phyloP scores from a whole-genome alignment of 202 grass and related monocot genomes.

The Thinopyrum obtusiflorum region DNA sequence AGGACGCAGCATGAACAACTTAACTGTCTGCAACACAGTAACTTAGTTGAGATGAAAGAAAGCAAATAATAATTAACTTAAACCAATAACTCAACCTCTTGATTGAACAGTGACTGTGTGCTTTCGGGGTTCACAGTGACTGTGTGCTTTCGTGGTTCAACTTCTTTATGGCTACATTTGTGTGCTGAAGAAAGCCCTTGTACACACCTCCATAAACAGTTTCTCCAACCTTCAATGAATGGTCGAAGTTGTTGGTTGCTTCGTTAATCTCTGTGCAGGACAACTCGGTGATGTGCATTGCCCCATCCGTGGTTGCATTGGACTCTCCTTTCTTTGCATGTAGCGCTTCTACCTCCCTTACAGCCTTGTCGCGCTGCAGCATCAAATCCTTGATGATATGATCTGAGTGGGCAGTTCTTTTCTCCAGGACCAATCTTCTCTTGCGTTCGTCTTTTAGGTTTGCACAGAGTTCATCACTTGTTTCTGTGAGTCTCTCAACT shows the following conservation, averaged over 20 bases:
- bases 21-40: too few relatives aligned
- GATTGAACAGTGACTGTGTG: too few relatives aligned
- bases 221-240: conserved; percentile 63
- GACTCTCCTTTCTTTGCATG: conserved; percentile 16
- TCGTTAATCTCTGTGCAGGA: conserved; percentile 56
- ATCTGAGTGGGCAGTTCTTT: conserved; percentile 29
- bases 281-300: conserved; percentile 41
- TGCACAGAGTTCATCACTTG: conserved; percentile 32
- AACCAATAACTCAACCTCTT: too few relatives aligned
- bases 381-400: conserved; percentile 50
- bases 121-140: too few relatives aligned
- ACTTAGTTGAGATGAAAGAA: too few relatives aligned
- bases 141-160: too few relatives aligned
- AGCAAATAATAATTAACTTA: too few relatives aligned
- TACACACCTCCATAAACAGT: conserved; percentile 63
- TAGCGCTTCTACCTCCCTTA: conserved; percentile 45
- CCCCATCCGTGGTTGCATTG: conserved; percentile 7
- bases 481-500: conserved; percentile 37
- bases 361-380: conserved; percentile 42
- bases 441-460: conserved; percentile 39
- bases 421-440: conserved; percentile 35
- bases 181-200: too few relatives aligned
- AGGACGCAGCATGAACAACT: too few relatives aligned
- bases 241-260: conserved; percentile 65
- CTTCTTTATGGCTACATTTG: too few relatives aligned